These are phyloP conservation scores for Prunus salicina DNA, from an alignment of 306 rosid species.

Conservation along the genomic window DNA sequence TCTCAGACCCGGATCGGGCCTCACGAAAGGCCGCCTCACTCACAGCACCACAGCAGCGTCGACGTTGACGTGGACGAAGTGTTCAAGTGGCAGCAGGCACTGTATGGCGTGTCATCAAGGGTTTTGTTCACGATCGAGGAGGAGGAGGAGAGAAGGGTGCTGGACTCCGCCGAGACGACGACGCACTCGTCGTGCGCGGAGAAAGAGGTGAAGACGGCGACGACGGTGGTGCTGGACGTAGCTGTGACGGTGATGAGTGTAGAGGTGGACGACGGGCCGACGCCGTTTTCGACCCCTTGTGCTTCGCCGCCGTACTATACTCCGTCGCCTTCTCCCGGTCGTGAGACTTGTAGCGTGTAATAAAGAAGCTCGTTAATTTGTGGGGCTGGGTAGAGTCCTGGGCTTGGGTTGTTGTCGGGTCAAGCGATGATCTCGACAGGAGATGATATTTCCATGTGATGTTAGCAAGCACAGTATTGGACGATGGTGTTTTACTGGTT, in stretches of 20 bases:
- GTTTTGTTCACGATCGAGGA: conserved; percentile 44
- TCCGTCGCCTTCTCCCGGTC: conserved; percentile 43
- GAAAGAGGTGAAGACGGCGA: conserved; percentile 11
- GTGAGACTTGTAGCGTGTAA: conserved; percentile 9
- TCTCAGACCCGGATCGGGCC: conserved; percentile 33
- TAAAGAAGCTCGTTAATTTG: neutral
- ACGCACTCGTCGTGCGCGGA: conserved; percentile 9
- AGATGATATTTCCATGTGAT: too few species aligned
- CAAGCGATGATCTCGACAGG: neutral
- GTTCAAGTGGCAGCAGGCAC: conserved; percentile 34
- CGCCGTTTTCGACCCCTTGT: conserved; percentile 46
- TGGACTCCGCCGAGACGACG: conserved; percentile 24
- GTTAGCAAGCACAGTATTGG: too few species aligned
- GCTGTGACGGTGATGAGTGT: neutral
- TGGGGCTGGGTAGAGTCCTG: neutral
- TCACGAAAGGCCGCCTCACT: conserved; percentile 1
- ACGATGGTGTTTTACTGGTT: too few species aligned
- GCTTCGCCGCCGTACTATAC: conserved; percentile 47
- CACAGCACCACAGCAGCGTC: neutral
- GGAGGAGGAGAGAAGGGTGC: conserved; percentile 35
- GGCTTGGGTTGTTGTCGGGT: neutral
- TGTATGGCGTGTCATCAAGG: conserved; percentile 34
- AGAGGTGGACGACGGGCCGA: conserved; percentile 20
- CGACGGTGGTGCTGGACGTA: neutral
- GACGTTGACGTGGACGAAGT: conserved; percentile 24